Base-by-base conservation (phyloP, 192 early-diverging fungal species). In the Umbelopsis vinacea region DNA sequence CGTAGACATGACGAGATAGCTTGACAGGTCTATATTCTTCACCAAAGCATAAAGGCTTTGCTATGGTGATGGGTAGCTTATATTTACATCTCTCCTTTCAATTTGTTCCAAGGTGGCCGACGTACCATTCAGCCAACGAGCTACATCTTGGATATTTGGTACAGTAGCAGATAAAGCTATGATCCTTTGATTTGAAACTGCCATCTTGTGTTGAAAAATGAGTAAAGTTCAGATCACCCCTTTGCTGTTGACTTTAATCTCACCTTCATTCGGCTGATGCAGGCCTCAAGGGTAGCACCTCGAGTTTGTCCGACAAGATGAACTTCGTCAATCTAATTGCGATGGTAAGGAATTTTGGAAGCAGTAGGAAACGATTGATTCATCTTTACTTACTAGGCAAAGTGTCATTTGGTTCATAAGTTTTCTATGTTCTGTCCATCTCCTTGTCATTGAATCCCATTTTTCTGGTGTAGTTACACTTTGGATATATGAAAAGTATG, bases 381-480 rank as follows among this genome's bases (percentile, higher is more conserved):
- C 46, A 29, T 26, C 3, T 35, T 19, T 24, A 45, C 24, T 33
- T 79, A 84, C 80, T 76, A 85, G 43, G 37, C 82, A 80, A 24
- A 85, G 53, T 15, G 73, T 72, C 8, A 85, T 73, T 45, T 73
- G 45, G 4, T 46, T 29, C n/a, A 81, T 71, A 4, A 83, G 72
- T 17, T 72, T 52, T 52, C 45, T 33, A 23, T 77, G 73, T 67
- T 83, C 82, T 46, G 43, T 75, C 78, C 89, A 92, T 67, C 83
- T 76, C 63, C 92, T 72, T 3, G 89, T 90, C 79, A 87, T 84
- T 2, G 85, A 82, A 74, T 92, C 92, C 91, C 91, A 94, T 73
- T 91, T 92, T 75, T 94, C 92, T 17, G 92, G 92, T 4, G 92
- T 94, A 9, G 92, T 91, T 14, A 93, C 82, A 45, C 81, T 82